Evolutionary conservation across 148 eudicot genomes (phyloP).

Genomic region (Chenopodium album): DNA sequence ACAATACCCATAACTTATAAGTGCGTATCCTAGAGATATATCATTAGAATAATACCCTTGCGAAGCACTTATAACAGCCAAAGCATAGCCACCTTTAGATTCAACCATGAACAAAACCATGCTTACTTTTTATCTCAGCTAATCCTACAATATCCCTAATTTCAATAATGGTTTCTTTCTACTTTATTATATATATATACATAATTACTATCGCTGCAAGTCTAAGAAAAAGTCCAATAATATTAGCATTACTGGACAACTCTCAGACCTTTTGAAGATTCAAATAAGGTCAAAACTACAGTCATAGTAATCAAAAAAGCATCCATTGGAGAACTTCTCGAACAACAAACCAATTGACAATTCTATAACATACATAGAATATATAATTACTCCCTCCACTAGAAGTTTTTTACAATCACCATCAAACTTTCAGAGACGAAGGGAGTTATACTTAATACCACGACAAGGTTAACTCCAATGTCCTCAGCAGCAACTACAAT

Average conservation of each 20-base stretch:
- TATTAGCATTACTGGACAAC: background rate
- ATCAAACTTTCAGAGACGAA: too few species aligned
- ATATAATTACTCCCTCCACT: too few species aligned
- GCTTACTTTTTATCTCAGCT: background rate
- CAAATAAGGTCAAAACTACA: background rate
- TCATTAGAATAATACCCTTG: background rate
- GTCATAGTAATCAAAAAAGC: background rate
- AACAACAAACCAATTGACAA: background rate
- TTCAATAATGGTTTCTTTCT: background rate
- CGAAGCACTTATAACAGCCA: background rate
- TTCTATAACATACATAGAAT: background rate
- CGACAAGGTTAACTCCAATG: background rate
- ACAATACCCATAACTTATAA: background rate
- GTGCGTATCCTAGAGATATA: background rate
- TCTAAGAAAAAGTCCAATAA: background rate
- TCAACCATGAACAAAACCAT: background rate
- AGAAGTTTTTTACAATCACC: too few species aligned
- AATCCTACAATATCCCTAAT: background rate
- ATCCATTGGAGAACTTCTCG: background rate
- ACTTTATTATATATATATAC: too few species aligned
- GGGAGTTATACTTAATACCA: background rate
- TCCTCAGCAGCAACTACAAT: background rate
- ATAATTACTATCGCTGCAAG: background rate
- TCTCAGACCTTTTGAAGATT: background rate
- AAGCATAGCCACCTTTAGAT: background rate